A percentile compares a stretch with the other conserved stretches of the same genome.
These are phyloP conservation scores for Gracilaria domingensis DNA, from an alignment of 23 red algal species.

Conservation along the genomic window DNA sequence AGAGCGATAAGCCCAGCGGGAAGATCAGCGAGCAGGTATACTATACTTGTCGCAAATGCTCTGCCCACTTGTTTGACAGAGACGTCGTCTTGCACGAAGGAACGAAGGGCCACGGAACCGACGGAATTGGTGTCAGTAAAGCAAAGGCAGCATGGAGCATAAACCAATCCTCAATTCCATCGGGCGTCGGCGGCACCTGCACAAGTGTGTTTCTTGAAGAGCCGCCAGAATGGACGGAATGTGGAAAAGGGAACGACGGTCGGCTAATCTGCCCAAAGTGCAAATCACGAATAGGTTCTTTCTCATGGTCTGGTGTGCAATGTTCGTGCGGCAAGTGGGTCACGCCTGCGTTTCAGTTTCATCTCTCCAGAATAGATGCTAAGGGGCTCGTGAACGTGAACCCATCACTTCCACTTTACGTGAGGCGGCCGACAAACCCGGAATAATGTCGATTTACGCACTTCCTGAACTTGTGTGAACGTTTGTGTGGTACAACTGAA, in stretches of 20 bases:
- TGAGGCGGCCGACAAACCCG: background rate
- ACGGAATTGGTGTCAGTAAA: slow-evolving; percentile 15
- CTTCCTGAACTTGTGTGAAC: background rate
- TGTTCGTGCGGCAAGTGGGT: slow-evolving; percentile 91
- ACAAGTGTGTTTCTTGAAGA: slow-evolving; percentile 65
- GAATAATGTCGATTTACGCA: background rate
- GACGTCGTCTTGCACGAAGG: slow-evolving; percentile 50
- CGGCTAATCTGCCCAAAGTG: slow-evolving; percentile 72
- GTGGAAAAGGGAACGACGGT: slow-evolving; percentile 32
- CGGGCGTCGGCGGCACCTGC: slow-evolving; percentile 22
- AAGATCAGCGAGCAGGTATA: background rate
- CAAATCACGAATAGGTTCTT: slow-evolving; percentile 61
- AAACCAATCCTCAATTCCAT: background rate
- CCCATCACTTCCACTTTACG: background rate
- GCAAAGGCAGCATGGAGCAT: slow-evolving; percentile 1
- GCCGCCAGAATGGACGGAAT: slow-evolving; percentile 31
- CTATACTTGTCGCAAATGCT: slow-evolving; percentile 71
- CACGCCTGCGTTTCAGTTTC: slow-evolving; percentile 89
- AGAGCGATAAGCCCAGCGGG: background rate
- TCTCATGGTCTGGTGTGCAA: slow-evolving; percentile 78
- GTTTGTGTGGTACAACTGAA: background rate
- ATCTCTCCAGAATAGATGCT: slow-evolving; percentile 65
- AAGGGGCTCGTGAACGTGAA: slow-evolving; percentile 31
- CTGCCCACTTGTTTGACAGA: slow-evolving; percentile 42
- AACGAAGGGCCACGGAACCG: background rate